These are phyloP conservation scores for Xylariales sp. DNA, from an alignment of 2,329 filamentous ascomycete species.

Conservation along the genomic window DNA sequence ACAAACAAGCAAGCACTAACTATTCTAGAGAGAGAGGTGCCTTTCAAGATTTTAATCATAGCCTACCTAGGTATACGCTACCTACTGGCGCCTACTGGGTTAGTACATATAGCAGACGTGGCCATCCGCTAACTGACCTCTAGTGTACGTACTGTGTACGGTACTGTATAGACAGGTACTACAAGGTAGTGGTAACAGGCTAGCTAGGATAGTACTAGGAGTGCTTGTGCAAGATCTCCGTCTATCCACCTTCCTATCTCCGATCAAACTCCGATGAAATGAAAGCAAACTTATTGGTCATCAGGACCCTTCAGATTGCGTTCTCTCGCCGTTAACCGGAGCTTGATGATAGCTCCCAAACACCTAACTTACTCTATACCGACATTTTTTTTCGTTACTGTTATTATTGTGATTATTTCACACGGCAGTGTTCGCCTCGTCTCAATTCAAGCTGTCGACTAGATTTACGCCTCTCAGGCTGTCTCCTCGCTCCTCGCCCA, in stretches of 20 bases:
- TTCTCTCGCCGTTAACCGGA: slow-evolving; percentile 32
- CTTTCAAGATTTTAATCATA: too few relatives aligned
- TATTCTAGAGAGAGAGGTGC: too few relatives aligned
- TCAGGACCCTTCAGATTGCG: not conserved
- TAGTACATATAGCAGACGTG: too few relatives aligned
- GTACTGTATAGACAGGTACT: too few relatives aligned
- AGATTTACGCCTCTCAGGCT: not conserved
- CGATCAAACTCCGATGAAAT: slow-evolving; percentile 34
- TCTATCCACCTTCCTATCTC: slow-evolving; percentile 17
- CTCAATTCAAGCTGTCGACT: not conserved
- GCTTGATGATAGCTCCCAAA: slow-evolving; percentile 8
- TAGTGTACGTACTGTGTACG: too few relatives aligned
- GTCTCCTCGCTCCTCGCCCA: not conserved
- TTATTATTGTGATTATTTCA: too few relatives aligned
- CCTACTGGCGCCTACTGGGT: too few relatives aligned
- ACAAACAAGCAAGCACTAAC: too few relatives aligned
- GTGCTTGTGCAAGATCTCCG: not conserved
- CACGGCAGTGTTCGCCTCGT: not conserved
- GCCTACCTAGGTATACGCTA: too few relatives aligned
- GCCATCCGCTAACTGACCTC: too few relatives aligned
- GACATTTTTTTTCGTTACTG: too few relatives aligned
- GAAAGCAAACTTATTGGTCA: slow-evolving; percentile 19
- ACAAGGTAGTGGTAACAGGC: too few relatives aligned
- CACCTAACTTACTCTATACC: not conserved
- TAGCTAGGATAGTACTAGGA: not conserved